Evolutionary conservation across 1,284 basidiomycete species (phyloP), one percentile per base, ranked within the genome.

Genomic region (Ustilago hordei): DNA sequence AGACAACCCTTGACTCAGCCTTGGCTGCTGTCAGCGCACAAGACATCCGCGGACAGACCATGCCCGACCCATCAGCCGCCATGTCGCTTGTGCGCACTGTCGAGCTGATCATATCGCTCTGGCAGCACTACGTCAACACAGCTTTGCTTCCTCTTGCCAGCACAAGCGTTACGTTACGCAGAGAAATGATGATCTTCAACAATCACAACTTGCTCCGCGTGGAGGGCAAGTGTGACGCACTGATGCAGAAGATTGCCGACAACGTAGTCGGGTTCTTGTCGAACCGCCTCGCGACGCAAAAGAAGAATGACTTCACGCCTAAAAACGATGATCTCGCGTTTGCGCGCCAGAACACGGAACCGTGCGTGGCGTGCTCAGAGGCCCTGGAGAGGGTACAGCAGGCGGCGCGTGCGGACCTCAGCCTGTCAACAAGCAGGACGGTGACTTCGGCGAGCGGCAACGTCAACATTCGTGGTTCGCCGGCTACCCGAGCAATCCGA

Each of bases 291-390:
- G 90, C 90, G 17, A 97, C 95, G 86, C 97, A 99, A 86, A 98
- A 98, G 89, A 93, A 92, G 84, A 93, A 91, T 56, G 97, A 99
- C 85, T 99, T 97, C 88, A 95, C 95, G 86, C 97, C 97, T 8
- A 91, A 93, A 61, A 95, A 85, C 68, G 84, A 85, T 68, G 96
- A 99, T 83, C 87, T 95, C 32, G 95, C 95, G 0, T 98, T 99
- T 86, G 93, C 95, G 1, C 89, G 94, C 31, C 94, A 94, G 43
- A 98, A 95, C 85, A 99, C 97, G 0, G 97, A 98, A 81, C 95
- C 97, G 0, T 98, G 95, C 84, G 86, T 92, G n/a, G 89, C 91
- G 0, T 95, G 93, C 78, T 95, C 95, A 81, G 94, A 96, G 31
- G 90, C 90, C 57, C 88, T 99, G 47, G 93, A 93, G 74, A 92